A percentile compares a stretch with the other conserved stretches of the same genome.
phyloP scores from a whole-genome alignment of 2,329 filamentous ascomycete genomes.

The Zelopaecilomyces penicillatus region DNA sequence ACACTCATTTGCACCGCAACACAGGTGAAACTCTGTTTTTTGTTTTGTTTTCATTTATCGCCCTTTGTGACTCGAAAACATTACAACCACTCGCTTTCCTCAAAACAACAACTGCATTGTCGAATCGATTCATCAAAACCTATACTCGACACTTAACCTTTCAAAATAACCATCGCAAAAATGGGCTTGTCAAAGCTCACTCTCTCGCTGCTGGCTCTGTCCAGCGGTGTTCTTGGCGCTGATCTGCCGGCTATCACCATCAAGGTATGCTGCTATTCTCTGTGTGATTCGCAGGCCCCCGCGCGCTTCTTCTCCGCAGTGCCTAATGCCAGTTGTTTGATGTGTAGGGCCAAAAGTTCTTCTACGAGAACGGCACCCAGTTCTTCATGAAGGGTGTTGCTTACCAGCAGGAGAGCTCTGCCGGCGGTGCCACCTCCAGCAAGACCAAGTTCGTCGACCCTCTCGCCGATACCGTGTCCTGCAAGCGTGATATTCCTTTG shows the following conservation, averaged over 20 bases:
- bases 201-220: conserved; percentile 30
- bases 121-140: conserved; percentile 1
- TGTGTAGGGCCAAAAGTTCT: conserved; percentile 70
- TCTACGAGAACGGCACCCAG: conserved; percentile 64
- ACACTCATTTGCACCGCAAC: conserved; percentile 19
- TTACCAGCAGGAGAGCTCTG: conserved; percentile 75
- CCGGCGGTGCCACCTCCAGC: conserved; percentile 38
- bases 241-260: conserved; percentile 53
- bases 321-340: conserved; percentile 2
- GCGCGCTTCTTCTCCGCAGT: neutral
- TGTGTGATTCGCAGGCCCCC: neutral
- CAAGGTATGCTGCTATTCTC: conserved; percentile 46
- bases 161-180: conserved; percentile 11
- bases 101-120: neutral
- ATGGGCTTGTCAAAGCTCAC: conserved; percentile 27
- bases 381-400: conserved; percentile 86
- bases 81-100: conserved; percentile 3
- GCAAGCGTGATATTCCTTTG: conserved; percentile 79
- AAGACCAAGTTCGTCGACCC: conserved; percentile 66
- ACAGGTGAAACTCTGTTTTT: conserved; percentile 6
- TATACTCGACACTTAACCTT: neutral
- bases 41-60: conserved; percentile 1
- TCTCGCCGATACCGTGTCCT: conserved; percentile 60
- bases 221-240: conserved; percentile 33
- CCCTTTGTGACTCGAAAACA: neutral